Evolutionary conservation across 345 rosid species (phyloP).

Genomic region (Citrus australasica): DNA sequence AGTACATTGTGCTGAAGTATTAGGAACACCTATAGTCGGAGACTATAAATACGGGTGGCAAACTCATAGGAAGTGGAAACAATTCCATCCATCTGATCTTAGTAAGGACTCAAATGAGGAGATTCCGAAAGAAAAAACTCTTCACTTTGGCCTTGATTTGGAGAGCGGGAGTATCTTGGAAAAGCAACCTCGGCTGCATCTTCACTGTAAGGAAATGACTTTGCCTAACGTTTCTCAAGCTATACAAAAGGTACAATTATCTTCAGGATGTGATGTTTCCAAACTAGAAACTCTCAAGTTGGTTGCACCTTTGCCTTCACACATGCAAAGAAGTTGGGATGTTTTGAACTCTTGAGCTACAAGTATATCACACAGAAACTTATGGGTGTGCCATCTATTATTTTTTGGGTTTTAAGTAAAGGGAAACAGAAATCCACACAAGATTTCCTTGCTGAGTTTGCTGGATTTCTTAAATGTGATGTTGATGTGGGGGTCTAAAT

Average conservation of each 20-base stretch:
- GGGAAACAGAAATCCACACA: not conserved
- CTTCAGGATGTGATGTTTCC: slow-evolving; percentile 44
- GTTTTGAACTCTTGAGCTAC: slow-evolving; percentile 36
- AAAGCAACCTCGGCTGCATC: slow-evolving; percentile 76
- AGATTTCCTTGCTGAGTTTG: not conserved
- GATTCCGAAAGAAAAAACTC: slow-evolving; percentile 14
- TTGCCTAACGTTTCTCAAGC: slow-evolving; percentile 71
- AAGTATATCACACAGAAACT: not conserved
- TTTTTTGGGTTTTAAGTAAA: not conserved
- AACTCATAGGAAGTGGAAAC: slow-evolving; percentile 54
- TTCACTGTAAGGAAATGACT: slow-evolving; percentile 74
- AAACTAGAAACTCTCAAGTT: slow-evolving; percentile 47
- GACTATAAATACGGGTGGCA: slow-evolving; percentile 94
- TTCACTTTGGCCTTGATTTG: slow-evolving; percentile 67
- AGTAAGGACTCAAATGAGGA: slow-evolving; percentile 12
- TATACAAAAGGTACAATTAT: slow-evolving; percentile 29
- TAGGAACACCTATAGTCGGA: slow-evolving; percentile 93
- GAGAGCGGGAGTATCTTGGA: slow-evolving; percentile 70
- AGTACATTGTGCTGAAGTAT: slow-evolving; percentile 91
- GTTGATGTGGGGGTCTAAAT: not conserved
- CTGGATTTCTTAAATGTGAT: not conserved
- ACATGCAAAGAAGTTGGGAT: slow-evolving; percentile 78
- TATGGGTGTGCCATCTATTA: not conserved
- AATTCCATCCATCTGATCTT: slow-evolving; percentile 22
- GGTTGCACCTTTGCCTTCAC: slow-evolving; percentile 77